Evolutionary conservation across 2,329 filamentous ascomycete species (phyloP), one percentile per base, ranked within the genome.

Genomic region (Chalaropsis thielavioides): DNA sequence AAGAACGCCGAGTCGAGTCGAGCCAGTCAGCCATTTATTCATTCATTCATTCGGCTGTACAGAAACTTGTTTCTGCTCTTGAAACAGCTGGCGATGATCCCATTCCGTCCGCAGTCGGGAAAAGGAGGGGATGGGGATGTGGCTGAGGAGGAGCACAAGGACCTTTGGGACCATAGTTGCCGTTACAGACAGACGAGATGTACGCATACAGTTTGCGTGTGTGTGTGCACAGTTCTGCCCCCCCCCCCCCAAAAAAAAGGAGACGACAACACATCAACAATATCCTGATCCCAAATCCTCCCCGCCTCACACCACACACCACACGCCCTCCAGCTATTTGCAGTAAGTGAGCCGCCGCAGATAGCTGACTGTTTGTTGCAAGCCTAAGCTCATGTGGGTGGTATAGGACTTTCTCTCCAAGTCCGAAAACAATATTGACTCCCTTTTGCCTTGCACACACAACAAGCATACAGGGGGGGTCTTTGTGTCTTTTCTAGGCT

Each of bases 21-120:
- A 35, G 31, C 31, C 31, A 35, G 31, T 7, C 31, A 35, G 31
- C 31, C 31, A 35, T 3, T 7, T 35, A 35, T 3, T 35, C 31
- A 35, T 1, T 38, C 35, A 38, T 8, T 38, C 35, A 38, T 10
- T 8, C 46, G 19, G 46, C 19, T 27, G 11, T 27, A 58, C 54
- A 58, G n/a, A 58, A 58, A 58, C 54, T 58, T 58, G 54, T 35
- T 38, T 38, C 54, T 58, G 27, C 3, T 3, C 24, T 58, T 58
- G 54, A 58, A 58, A 58, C 54, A 58, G 1, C 27, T 19, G 54
- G 7, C 54, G 54, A 58, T 58, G 54, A 58, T 58, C 54, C 27
- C 54, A 58, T 38, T 58, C 54, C 27, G 17, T 11, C 54, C 15
- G 31, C 27, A 38, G 17, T 35, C 27, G 17, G 13, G 6, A n/a